phyloP scores from a whole-genome alignment of 163 green algal genomes.

The Scenedesmus sp. region DNA sequence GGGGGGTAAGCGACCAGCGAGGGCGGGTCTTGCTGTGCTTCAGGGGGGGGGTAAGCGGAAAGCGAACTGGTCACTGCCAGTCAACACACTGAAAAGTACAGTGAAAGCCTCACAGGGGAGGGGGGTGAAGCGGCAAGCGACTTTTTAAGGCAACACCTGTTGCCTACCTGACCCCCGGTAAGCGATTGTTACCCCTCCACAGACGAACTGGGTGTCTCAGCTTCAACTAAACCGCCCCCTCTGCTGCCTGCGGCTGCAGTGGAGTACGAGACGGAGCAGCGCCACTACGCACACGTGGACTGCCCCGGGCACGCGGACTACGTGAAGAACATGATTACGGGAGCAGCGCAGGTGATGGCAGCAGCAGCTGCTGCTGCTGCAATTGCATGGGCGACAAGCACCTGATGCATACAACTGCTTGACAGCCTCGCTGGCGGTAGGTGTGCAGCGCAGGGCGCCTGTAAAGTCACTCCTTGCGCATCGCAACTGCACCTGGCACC shows the following conservation, averaged over 20 bases:
- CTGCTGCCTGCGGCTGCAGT: conserved; percentile 69
- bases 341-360: conserved; percentile 86
- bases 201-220: too few relatives aligned
- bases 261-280: conserved; percentile 98
- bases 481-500: background rate
- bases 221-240: background rate
- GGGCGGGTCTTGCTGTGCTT: too few relatives aligned
- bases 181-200: too few relatives aligned
- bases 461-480: background rate
- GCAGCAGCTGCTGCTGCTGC: background rate
- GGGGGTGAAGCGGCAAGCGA: too few relatives aligned
- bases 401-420: background rate
- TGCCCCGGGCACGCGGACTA: conserved; percentile 99
- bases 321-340: conserved; percentile 99
- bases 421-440: background rate
- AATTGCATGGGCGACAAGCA: background rate
- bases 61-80: too few relatives aligned
- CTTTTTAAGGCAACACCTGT: too few relatives aligned
- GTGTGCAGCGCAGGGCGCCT: background rate
- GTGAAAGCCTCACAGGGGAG: too few relatives aligned
- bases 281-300: conserved; percentile 99
- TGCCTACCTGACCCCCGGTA: too few relatives aligned
- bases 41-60: too few relatives aligned
- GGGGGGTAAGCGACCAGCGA: too few relatives aligned
- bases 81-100: too few relatives aligned